Base-by-base conservation (phyloP, 192 early-diverging fungal species). In the Mortierella hygrophila region DNA sequence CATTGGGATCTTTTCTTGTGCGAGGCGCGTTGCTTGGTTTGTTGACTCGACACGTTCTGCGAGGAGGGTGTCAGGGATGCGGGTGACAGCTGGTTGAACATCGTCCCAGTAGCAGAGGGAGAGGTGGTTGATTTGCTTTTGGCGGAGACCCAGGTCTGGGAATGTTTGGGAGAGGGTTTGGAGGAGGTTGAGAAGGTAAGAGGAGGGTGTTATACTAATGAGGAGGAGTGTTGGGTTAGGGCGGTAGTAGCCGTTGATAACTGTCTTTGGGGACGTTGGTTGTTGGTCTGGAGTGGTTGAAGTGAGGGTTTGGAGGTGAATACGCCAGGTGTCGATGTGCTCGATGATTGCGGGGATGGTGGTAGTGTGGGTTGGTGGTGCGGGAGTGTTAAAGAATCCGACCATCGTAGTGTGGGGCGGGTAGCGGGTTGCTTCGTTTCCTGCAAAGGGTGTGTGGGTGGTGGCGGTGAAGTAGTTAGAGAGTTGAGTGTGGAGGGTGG, bases 71-170 rank as follows among this genome's bases (percentile, higher is more conserved):
- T 38, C 6, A 1, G 20, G 69, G 7, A 16, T 10, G 9, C n/a
- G 1, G 13, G 63, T 41, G 74, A 38, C 4, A 40, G 38, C 3
- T 40, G 26, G 11, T 47, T 10, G 4, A 3, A 26, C 6, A 5
- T 73, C 76, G 44, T 74, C 65, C 84, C 84, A 86, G 41, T 81
- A 86, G 72, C 78, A 86, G 9, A 86, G 70, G 5, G 84, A 86
- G 41, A 86, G 60, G 29, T 86, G 84, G 37, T 86, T 81, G 21
- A 81, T 81, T 32, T 29, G 26, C 23, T 86, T 86, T 20, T 46
- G 42, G 16, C 84, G 77, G 6, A 80, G 72, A 0, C 76, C 76
- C 18, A 86, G 29, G n/a, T 74, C 84, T 70, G 84, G 84, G 68
- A 86, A 78, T 3, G 40, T 29, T 10, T 29, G 6, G 1, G 23